phyloP scores from a whole-genome alignment of 176 grass and related monocot genomes.

The Panicum miliaceum region DNA sequence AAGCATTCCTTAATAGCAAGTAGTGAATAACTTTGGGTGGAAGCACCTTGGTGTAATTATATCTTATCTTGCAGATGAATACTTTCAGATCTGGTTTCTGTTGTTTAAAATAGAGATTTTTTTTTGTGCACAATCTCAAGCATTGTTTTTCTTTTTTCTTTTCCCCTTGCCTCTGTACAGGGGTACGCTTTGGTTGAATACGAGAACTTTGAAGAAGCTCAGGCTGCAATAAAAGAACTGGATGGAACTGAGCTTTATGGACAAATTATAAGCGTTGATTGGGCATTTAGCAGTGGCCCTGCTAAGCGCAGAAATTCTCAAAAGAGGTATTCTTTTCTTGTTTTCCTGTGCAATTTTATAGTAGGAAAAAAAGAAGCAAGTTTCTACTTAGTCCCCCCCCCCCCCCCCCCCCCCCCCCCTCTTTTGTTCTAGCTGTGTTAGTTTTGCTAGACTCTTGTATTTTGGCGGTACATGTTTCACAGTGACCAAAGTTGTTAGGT shows the following conservation, averaged over 20 bases:
- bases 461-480: background rate
- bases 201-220: constrained; percentile 63
- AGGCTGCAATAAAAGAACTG: constrained; percentile 65
- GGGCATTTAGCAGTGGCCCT: constrained; percentile 76
- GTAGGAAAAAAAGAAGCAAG: background rate
- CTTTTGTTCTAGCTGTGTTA: background rate
- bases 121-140: background rate
- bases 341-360: background rate
- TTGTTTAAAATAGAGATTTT: background rate
- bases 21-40: background rate
- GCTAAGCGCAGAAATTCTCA: constrained; percentile 49
- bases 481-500: background rate
- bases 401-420: no score
- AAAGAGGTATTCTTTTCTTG: constrained; percentile 44
- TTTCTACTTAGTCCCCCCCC: background rate
- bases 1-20: constrained; percentile 6
- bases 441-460: background rate
- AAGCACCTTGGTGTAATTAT: constrained; percentile 4
- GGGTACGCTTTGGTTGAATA: constrained; percentile 76
- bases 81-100: background rate
- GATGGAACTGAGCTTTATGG: constrained; percentile 61
- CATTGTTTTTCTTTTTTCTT: constrained; percentile 20
- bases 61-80: background rate
- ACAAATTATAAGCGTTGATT: constrained; percentile 62
- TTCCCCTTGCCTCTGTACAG: constrained; percentile 14